These are phyloP conservation scores for Boletus rubescentipes DNA, from an alignment of 768 basidiomycete genomes.

Conservation along the genomic window DNA sequence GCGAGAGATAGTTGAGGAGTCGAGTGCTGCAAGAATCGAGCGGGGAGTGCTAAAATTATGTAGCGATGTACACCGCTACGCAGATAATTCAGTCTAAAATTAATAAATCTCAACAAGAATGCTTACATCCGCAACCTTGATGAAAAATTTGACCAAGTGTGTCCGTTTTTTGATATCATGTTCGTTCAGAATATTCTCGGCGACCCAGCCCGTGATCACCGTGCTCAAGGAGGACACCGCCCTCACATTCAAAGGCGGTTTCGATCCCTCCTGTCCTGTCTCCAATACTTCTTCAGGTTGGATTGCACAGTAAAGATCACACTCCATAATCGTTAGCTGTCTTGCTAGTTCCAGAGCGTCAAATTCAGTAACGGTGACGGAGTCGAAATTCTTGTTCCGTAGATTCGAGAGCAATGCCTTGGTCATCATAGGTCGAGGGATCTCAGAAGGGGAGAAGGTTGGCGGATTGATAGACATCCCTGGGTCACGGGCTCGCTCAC, in stretches of 20 bases:
- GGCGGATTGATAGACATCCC: slow-evolving; percentile 73
- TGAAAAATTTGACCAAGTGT: slow-evolving; percentile 80
- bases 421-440: slow-evolving; percentile 85
- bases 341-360: slow-evolving; percentile 90
- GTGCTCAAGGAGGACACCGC: slow-evolving; percentile 89
- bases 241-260: slow-evolving; percentile 68
- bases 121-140: slow-evolving; percentile 89
- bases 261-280: slow-evolving; percentile 68
- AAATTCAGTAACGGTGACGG: slow-evolving; percentile 82
- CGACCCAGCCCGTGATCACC: slow-evolving; percentile 92
- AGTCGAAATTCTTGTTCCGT: slow-evolving; percentile 59
- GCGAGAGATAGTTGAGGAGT: slow-evolving; percentile 92
- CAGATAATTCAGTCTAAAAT: slow-evolving; percentile 8
- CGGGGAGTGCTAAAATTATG: slow-evolving; percentile 92
- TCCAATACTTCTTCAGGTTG: slow-evolving; percentile 87
- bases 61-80: slow-evolving; percentile 77
- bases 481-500: slow-evolving; percentile 68
- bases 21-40: slow-evolving; percentile 90
- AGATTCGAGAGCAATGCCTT: slow-evolving; percentile 71
- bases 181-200: slow-evolving; percentile 91
- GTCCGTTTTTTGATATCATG: slow-evolving; percentile 84
- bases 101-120: slow-evolving; percentile 2
- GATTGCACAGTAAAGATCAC: slow-evolving; percentile 81
- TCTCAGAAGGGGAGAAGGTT: slow-evolving; percentile 51
- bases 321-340: slow-evolving; percentile 94